A percentile compares a stretch with the other conserved stretches of the same genome.
Conservation (phyloP, 345 rosid genomes). For the Populus pruinosa region DNA sequence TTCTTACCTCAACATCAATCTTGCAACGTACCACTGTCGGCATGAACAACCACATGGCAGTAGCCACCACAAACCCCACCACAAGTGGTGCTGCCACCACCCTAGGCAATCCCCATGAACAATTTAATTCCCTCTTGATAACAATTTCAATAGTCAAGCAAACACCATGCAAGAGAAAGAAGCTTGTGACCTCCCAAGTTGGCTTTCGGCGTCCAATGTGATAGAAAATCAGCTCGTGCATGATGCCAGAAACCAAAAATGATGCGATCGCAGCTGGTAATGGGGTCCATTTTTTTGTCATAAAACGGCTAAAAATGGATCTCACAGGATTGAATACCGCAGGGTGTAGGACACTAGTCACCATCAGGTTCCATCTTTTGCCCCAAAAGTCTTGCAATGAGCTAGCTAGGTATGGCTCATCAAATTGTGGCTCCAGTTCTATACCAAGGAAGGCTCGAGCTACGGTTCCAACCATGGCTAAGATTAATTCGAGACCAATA, state of each 20-base stretch:
- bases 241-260: constrained; percentile 17
- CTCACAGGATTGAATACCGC: constrained; percentile 13
- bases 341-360: constrained; percentile 14
- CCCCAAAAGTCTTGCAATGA: constrained; percentile 27
- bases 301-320: neutral
- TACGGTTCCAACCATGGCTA: constrained; percentile 33
- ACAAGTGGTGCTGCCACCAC: constrained; percentile 32
- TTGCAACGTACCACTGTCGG: constrained; percentile 35
- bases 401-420: constrained; percentile 44
- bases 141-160: constrained; percentile 10
- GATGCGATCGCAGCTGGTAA: constrained; percentile 9
- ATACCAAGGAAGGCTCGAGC: constrained; percentile 32
- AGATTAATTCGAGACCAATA: constrained; percentile 38
- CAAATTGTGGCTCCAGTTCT: constrained; percentile 53
- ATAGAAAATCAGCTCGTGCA: constrained; percentile 24
- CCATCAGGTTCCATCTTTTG: constrained; percentile 26
- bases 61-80: constrained; percentile 35
- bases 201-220: constrained; percentile 16
- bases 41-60: constrained; percentile 43
- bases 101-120: constrained; percentile 22
- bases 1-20: neutral
- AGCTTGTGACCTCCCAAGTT: constrained; percentile 7
- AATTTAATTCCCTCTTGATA: constrained; percentile 30
- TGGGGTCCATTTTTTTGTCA: constrained; percentile 10
- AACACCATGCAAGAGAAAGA: constrained; percentile 17